Percentiles rank a stretch among this genome's conserved stretches.
Evolutionary conservation across 163 green algal genomes (phyloP).

Genomic region (Trebouxiophyceae sp.): DNA sequence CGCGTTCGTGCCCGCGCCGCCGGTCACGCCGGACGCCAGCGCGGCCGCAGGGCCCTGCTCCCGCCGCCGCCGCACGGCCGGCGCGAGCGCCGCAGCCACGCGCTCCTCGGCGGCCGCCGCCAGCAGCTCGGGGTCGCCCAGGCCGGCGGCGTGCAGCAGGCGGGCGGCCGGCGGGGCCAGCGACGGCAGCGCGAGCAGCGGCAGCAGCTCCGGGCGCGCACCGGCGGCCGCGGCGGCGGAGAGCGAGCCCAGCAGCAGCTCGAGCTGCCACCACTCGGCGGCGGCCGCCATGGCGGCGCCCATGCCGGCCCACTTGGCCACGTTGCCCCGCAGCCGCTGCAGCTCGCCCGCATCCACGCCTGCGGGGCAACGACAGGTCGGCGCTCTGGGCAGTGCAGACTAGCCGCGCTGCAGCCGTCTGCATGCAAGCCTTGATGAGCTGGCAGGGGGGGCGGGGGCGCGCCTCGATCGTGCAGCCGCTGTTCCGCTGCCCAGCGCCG

Average conservation of each 20-base stretch:
- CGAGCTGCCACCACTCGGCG: constrained; percentile 58
- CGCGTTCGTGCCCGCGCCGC: background rate
- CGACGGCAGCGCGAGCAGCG: constrained; percentile 15
- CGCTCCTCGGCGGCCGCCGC: background rate
- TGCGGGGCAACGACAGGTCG: constrained; percentile 14
- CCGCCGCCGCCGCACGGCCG: background rate
- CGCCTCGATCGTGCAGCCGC: constrained; percentile 22
- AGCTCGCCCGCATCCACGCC: constrained; percentile 49
- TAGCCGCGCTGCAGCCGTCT: too few species aligned
- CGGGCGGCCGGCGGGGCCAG: background rate
- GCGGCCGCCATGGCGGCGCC: constrained; percentile 35
- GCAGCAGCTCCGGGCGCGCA: constrained; percentile 47
- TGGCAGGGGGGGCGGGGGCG: background rate
- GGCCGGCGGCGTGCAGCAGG: background rate
- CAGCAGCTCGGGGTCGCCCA: background rate
- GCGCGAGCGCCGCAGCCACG: background rate
- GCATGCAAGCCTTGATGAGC: too few species aligned
- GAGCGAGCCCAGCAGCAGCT: constrained; percentile 35
- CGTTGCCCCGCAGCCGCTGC: constrained; percentile 54
- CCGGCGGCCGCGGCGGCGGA: constrained; percentile 43
- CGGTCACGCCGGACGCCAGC: background rate
- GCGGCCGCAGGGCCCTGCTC: background rate
- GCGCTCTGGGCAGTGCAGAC: too few species aligned
- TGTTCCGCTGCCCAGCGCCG: constrained; percentile 32
- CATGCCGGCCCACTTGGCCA: constrained; percentile 59